Evolutionary conservation across 345 rosid genomes (phyloP), one percentile per base, ranked within the genome.

Genomic region (Barbarea vulgaris): DNA sequence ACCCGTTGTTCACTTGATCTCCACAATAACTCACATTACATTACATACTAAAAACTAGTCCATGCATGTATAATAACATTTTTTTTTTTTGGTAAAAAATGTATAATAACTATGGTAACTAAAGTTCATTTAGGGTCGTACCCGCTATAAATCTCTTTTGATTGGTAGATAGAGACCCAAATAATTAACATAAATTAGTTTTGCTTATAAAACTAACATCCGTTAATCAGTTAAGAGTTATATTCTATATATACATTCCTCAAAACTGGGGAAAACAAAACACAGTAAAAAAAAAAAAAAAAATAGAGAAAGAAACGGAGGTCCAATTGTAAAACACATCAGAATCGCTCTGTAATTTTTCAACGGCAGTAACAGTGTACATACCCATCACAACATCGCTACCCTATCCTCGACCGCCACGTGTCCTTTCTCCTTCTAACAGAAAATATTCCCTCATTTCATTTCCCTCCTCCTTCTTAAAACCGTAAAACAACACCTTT

Each of bases 401-500:
- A 10, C 24, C 48, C 56, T 15, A 24, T 64, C 64, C 0, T 64
- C 4, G 0, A 4, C 0, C 34, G 70, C 59, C 75, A 77, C 75
- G 75, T 77, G 75, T 19, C 41, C 0, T 33, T 12, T 15, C 22
- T 69, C 62, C 50, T 59, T 59, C 73, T 67, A 72, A 72, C 77
- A 33, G 66, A 73, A 72, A 73, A 27, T 17, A 67, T 78, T 59
- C 52, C 36, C 74, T 46, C 46, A 37, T 79, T 62, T 46, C 46
- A 37, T 79, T 62, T 74, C 82, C 74, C 71, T 67, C 76, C 69
- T 47, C 81, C 37, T 33, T 37, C 61, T 79, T 73, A 65, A 78
- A 60, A 69, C 72, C 54, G 64, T 14, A 68, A 47, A 50, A 25
- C 57, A 66, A 24, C 9, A 50, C 39, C 15, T 36, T 33, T 37